Percentiles rank a stretch among this genome's conserved stretches.
Conservation (phyloP, 2,329 filamentous ascomycete species). For the Sporothrix humicola region DNA sequence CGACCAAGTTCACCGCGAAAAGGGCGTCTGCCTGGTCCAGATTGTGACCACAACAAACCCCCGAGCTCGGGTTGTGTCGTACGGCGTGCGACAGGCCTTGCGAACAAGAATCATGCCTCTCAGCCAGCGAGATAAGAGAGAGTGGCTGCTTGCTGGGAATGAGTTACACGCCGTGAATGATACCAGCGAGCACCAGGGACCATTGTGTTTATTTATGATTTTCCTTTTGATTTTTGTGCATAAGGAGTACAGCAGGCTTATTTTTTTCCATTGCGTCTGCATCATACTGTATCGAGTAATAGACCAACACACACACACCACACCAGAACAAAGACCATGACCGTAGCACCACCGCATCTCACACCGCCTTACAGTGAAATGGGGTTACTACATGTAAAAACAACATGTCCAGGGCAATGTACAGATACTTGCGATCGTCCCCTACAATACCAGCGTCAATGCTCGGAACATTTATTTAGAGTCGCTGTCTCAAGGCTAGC, state of each 20-base stretch:
- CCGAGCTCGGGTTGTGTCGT: too few species aligned
- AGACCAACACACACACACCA: neutral
- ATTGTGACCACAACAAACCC: neutral
- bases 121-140: neutral
- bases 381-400: neutral
- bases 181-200: neutral
- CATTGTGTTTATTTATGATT: neutral
- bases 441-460: neutral
- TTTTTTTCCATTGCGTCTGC: slow-evolving; percentile 10
- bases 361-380: neutral
- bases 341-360: neutral
- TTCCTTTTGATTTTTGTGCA: too few species aligned
- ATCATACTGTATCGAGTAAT: slow-evolving; percentile 8
- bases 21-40: neutral
- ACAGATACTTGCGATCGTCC: slow-evolving; percentile 9
- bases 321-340: neutral
- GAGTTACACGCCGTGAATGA: slow-evolving; percentile 19
- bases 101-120: neutral
- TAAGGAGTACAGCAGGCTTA: neutral
- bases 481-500: neutral
- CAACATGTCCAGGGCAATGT: neutral
- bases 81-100: too few species aligned
- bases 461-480: neutral
- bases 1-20: neutral
- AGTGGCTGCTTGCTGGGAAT: neutral